Conservation (phyloP, 805 yeast genomes). For the Candida ovalis region DNA sequence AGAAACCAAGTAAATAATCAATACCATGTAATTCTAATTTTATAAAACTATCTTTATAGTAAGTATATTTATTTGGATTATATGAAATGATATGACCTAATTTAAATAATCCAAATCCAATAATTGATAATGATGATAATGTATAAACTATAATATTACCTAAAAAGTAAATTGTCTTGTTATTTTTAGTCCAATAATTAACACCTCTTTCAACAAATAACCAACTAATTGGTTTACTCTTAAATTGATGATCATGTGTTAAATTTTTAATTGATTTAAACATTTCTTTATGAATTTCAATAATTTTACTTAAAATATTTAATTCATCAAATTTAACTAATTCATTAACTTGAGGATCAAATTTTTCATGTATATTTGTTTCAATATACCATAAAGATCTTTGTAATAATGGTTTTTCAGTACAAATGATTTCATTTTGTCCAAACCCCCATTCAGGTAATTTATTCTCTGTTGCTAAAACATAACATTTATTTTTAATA, state of each 20-base stretch:
- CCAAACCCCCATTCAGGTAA: conserved; percentile 80
- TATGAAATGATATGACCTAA: conserved; percentile 9
- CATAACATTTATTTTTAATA: conserved; percentile 59
- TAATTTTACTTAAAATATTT: conserved; percentile 46
- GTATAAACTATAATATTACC: conserved; percentile 65
- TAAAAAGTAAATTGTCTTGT: conserved; percentile 48
- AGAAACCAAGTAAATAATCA: conserved; percentile 53
- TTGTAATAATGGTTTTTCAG: conserved; percentile 63
- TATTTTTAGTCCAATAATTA: conserved; percentile 46
- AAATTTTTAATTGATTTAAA: conserved; percentile 44
- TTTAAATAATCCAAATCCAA: conserved; percentile 18
- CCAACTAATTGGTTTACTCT: conserved; percentile 62
- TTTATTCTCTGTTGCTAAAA: conserved; percentile 68
- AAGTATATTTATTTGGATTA: conserved; percentile 17
- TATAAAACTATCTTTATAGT: conserved; percentile 6
- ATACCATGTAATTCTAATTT: conserved; percentile 24
- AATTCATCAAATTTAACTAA: conserved; percentile 28
- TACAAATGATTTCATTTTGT: conserved; percentile 88
- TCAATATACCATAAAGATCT: conserved; percentile 78
- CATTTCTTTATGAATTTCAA: conserved; percentile 57
- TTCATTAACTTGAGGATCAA: conserved; percentile 30
- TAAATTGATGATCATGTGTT: conserved; percentile 45
- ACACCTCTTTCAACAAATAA: conserved; percentile 57
- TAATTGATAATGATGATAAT: conserved; percentile 35
- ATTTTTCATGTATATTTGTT: conserved; percentile 51